Conservation (phyloP, 2,329 filamentous ascomycete species). For the Aspergillus costaricaensis region DNA sequence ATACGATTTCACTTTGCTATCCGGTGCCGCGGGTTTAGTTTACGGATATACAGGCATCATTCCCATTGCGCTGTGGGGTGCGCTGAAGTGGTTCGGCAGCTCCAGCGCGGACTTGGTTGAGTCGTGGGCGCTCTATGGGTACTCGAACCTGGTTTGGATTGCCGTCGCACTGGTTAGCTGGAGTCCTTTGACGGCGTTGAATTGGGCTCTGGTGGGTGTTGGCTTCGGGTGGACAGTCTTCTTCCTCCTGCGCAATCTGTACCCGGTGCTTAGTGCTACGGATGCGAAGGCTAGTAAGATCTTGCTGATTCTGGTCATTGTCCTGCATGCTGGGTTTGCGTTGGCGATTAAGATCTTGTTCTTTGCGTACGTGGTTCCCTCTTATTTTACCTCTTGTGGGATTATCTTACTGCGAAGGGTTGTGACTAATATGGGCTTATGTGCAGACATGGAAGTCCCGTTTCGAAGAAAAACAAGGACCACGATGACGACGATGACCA, state of each 20-base stretch:
- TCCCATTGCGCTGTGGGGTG: constrained; percentile 80
- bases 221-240: constrained; percentile 80
- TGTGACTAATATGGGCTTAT: constrained; percentile 16
- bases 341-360: constrained; percentile 96
- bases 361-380: constrained; percentile 66
- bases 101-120: constrained; percentile 91
- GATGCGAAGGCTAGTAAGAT: constrained; percentile 90
- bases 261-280: constrained; percentile 88
- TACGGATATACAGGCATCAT: constrained; percentile 94
- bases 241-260: constrained; percentile 83
- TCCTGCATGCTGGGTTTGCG: constrained; percentile 83
- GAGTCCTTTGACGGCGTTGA: constrained; percentile 81
- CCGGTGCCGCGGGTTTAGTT: constrained; percentile 84
- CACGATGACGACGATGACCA: constrained; percentile 29
- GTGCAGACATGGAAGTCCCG: constrained; percentile 63
- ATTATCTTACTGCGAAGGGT: not conserved
- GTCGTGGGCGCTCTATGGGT: constrained; percentile 94
- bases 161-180: constrained; percentile 89
- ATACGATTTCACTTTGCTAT: constrained; percentile 88
- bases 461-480: constrained; percentile 46
- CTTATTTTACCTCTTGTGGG: no score
- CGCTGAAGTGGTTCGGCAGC: constrained; percentile 92
- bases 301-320: constrained; percentile 78
- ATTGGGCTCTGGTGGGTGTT: constrained; percentile 89
- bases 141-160: constrained; percentile 96